phyloP scores from a whole-genome alignment of 768 basidiomycete genomes.

The Leccinellum albellum region DNA sequence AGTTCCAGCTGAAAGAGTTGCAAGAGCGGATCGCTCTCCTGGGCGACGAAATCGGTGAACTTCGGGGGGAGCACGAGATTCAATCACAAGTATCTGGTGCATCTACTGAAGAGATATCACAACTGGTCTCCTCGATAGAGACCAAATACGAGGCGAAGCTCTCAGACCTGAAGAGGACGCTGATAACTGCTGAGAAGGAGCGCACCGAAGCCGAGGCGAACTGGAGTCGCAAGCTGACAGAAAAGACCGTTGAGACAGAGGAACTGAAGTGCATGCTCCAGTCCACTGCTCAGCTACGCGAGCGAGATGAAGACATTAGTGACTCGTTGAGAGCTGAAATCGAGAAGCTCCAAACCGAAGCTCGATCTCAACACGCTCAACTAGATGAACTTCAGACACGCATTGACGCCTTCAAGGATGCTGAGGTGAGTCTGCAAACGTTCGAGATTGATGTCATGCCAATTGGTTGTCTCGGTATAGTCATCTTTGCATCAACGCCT shows the following conservation, averaged over 20 bases:
- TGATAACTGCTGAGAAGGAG: conserved; percentile 72
- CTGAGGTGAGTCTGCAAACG: conserved; percentile 51
- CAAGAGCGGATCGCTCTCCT: conserved; percentile 69
- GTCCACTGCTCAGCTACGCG: conserved; percentile 53
- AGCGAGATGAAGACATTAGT: conserved; percentile 53
- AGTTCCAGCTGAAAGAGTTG: conserved; percentile 81
- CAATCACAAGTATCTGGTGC: conserved; percentile 40
- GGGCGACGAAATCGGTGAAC: conserved; percentile 65
- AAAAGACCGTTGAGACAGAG: conserved; percentile 76
- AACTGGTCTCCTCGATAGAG: conserved; percentile 70
- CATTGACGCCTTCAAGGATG: conserved; percentile 47
- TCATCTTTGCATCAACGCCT: conserved; percentile 41
- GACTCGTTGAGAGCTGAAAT: conserved; percentile 53
- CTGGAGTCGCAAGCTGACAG: conserved; percentile 81
- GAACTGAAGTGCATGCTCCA: conserved; percentile 59
- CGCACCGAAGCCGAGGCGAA: conserved; percentile 83
- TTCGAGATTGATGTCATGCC: neutral
- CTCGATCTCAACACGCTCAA: conserved; percentile 46
- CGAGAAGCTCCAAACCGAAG: conserved; percentile 45
- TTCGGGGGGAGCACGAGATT: conserved; percentile 54
- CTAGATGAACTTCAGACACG: conserved; percentile 53
- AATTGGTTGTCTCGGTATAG: conserved; percentile 31
- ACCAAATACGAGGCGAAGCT: conserved; percentile 74
- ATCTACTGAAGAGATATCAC: conserved; percentile 63
- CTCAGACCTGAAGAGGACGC: conserved; percentile 61